Evolutionary conservation across 1,284 basidiomycete species (phyloP), one percentile per base, ranked within the genome.

Genomic region (Moesziomyces antarcticus): DNA sequence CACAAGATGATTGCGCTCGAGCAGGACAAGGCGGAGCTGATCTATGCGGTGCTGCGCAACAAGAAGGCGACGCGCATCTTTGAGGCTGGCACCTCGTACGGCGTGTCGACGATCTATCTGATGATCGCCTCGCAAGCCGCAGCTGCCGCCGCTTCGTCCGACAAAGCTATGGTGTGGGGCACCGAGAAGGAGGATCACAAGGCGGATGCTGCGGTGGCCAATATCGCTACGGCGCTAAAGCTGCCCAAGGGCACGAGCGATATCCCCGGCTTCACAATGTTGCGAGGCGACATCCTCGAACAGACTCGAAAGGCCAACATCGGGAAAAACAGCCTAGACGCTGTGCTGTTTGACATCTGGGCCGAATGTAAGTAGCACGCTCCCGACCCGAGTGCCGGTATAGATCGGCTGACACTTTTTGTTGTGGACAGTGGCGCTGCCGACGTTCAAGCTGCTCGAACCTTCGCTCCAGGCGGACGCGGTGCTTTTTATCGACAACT

Each of bases 321-420:
- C 35, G 60, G 52, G 24, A 10, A 25, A 3, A 16, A 57, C 43
- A 59, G 60, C n/a, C 49, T 70, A 14, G 61, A 70, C 37, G 67
- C 61, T n/a, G 67, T 64, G 53, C 61, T 70, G 40, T 70, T 70
- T 14, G 67, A 70, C n/a, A 70, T 70, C 27, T 70, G 67, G 67
- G 67, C 67, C 2, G 67, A 70, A 20, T 43, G 66, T 69, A 25
- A 63, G 66, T 69, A 25, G 1, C 6, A 22, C 40, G 4, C 25
- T 16, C 4, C 46, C 25, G 8, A 10, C 30, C 9, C 30, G 30
- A 30, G 11, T 30, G 2, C n/a, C 20, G n/a, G 14, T 2, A 9
- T 24, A 1, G 16, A 24, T 13, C 11, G 5, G 22, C 65, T 52
- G 33, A 59, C 25, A 11, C 18, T 18, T 37, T 40, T n/a, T 5